Base-by-base conservation (phyloP, 2,329 filamentous ascomycete genomes). In the Penicillium sp. region DNA sequence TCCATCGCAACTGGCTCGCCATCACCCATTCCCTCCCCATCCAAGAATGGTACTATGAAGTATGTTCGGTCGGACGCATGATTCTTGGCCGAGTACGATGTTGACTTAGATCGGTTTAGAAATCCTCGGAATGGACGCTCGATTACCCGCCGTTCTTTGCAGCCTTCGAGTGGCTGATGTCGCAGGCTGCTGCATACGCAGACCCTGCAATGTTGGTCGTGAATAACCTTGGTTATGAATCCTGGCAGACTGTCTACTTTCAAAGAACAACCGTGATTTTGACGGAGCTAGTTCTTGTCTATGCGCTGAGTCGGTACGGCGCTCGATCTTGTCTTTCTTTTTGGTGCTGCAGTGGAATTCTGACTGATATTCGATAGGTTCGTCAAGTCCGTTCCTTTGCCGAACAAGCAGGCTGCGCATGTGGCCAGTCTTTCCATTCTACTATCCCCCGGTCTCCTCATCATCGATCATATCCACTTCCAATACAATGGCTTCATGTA, bases 401-500 rank as follows among this genome's bases (percentile, higher is more conserved):
- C 70, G 7, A 79, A 80, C n/a, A 89, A 83, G 64, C 82, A 82
- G 39, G 82, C 87, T 42, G 85, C 89, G 10, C 89, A 96, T 64
- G 88, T 87, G 22, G 87, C 86, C 41, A 89, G 90, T 22, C 77
- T 97, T 49, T 96, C 91, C 1, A 83, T 98, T 52, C 75, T 97
- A 3, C 80, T 97, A 12, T 97, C 90, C 0, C 93, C 93, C 0
- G 93, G 91, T 2, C 80, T 98, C 32, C 77, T 98, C 53, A 94
- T 98, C 66, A 97, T 98, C 68, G 93, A 98, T 65, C 93, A 98
- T 68, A 91, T 96, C 57, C 90, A 96, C 69, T 98, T 98, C 69
- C 93, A 98, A 75, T 98, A 98, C 75, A 98, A 98, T 73, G 91
- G 93, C 35, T 89, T 90, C 71, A 82, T 98, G 71, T 98, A 97